A percentile compares a stretch with the other conserved stretches of the same genome.
Evolutionary conservation across 106 monocot genomes (phyloP).

Genomic region (Platanthera guangdongensis): DNA sequence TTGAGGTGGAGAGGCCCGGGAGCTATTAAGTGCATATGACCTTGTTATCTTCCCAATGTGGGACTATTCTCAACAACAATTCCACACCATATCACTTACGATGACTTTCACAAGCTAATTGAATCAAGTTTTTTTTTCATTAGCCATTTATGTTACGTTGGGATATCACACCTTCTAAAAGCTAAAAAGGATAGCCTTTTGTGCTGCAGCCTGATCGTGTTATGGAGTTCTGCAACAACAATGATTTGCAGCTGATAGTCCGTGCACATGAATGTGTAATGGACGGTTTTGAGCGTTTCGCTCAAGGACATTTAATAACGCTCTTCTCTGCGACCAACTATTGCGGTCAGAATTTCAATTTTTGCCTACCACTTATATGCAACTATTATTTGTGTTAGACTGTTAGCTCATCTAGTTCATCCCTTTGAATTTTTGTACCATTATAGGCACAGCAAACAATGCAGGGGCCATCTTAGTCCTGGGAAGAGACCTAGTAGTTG

Average conservation of each 20-base stretch:
- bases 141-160: not conserved
- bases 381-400: not conserved
- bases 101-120: no score
- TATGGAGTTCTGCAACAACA: conserved; percentile 97
- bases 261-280: conserved; percentile 98
- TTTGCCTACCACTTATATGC: not conserved
- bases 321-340: conserved; percentile 99
- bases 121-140: not conserved
- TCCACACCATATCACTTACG: no score
- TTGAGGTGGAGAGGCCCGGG: no score
- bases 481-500: conserved; percentile 98
- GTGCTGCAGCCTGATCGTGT: conserved; percentile 89
- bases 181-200: conserved; percentile 5
- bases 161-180: not conserved
- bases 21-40: no score
- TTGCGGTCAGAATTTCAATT: conserved; percentile 45
- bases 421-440: not conserved
- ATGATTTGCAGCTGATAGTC: conserved; percentile 87
- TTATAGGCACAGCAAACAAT: conserved; percentile 95
- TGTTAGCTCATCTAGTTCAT: not conserved
- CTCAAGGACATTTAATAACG: conserved; percentile 95
- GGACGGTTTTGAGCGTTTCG: conserved; percentile 99
- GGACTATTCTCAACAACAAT: no score
- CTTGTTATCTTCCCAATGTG: no score
- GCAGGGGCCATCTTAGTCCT: conserved; percentile 95